A percentile compares a stretch with the other conserved stretches of the same genome.
phyloP scores from a whole-genome alignment of 1,284 basidiomycete genomes.

The Ustilago crameri region DNA sequence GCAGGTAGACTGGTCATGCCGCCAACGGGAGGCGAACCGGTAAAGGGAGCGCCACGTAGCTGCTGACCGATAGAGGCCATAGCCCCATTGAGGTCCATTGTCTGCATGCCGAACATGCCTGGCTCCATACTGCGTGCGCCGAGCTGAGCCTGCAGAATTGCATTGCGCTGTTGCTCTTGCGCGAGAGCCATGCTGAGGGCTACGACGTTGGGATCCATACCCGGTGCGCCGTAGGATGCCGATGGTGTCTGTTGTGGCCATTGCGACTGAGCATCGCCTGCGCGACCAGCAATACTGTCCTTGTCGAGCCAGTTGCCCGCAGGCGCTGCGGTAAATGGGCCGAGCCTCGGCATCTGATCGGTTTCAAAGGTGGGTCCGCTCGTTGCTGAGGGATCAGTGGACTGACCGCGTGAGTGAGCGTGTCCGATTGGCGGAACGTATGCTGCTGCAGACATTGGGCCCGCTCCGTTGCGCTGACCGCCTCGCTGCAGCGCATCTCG shows the following conservation, averaged over 20 bases:
- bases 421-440: constrained; percentile 57
- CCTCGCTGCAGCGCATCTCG: constrained; percentile 49
- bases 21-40: constrained; percentile 23
- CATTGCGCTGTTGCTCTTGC: constrained; percentile 56
- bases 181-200: constrained; percentile 55
- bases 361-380: constrained; percentile 15
- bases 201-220: constrained; percentile 42
- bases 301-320: constrained; percentile 38
- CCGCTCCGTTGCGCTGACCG: constrained; percentile 17
- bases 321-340: constrained; percentile 48
- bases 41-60: constrained; percentile 24
- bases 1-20: constrained; percentile 17
- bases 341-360: constrained; percentile 19
- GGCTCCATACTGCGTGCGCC: constrained; percentile 37
- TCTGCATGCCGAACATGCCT: constrained; percentile 40
- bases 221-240: constrained; percentile 5
- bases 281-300: constrained; percentile 17
- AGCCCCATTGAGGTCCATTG: constrained; percentile 25
- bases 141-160: constrained; percentile 49
- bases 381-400: constrained; percentile 15
- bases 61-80: constrained; percentile 43
- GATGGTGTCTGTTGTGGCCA: constrained; percentile 21
- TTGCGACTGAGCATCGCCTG: constrained; percentile 12
- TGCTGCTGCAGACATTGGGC: constrained; percentile 47
- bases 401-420: constrained; percentile 40